Base-by-base conservation (phyloP, 805 yeast genomes). In the Suhomyces sp. region DNA sequence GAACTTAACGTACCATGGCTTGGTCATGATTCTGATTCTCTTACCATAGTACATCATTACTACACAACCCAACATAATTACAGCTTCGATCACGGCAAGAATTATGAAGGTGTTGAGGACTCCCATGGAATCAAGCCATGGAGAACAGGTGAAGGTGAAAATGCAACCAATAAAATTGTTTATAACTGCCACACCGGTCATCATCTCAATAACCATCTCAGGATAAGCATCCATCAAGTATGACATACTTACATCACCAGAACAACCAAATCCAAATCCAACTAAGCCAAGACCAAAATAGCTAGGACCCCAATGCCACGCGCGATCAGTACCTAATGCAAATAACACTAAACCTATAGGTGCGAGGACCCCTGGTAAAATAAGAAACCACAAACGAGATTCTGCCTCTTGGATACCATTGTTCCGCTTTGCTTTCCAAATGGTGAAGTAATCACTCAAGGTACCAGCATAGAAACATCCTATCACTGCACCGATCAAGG, bases 191-290 rank as follows among this genome's bases (percentile, higher is more conserved):
- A 86, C 87, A 52, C 88, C 87, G 24, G 84, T 84, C 88, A 85
- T 84, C 59, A 87, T 85, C 67, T 85, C 88, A 58, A 85, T 71
- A 51, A 85, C 83, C 79, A 85, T 80, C 45, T 83, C 88, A 1
- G 89, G 88, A 56, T 85, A 85, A 5, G 84, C 73, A 57, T 83
- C 87, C 87, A 85, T 84, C 55, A 83, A 70, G 54, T 85, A 85
- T 0, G 83, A 76, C 83, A 85, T 79, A 36, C 87, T 84, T 49
- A 84, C 81, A 64, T 86, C 90, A 63, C 89, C 89, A 12, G 86
- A 80, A 49, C 86, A 81, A 62, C 88, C 89, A 72, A 84, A 85
- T 1, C 88, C 85, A 55, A 84, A 82, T 0, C 89, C 89, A 55
- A 85, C 78, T 59, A 85, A 79, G 0, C 84, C 89, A 40, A 85